These are phyloP conservation scores for Rutidosis leptorrhynchoides DNA, from an alignment of 129 eudicot genomes.

Conservation along the genomic window DNA sequence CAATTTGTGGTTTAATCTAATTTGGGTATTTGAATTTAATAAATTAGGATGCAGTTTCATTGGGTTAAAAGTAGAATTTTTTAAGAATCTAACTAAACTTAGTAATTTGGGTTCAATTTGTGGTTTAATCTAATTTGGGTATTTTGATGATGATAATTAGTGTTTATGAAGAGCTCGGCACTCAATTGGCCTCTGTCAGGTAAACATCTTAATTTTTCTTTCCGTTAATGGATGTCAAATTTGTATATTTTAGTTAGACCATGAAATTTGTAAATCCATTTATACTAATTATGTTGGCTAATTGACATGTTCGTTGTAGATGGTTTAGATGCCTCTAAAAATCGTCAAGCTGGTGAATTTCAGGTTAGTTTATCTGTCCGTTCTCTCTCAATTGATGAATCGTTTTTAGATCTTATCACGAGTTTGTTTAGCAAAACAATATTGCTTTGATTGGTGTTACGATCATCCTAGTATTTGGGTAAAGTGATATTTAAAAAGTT, in stretches of 20 bases:
- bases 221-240: conserved; percentile 24
- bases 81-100: neutral
- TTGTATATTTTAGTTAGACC: conserved; percentile 14
- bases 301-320: conserved; percentile 26
- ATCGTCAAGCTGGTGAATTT: conserved; percentile 44
- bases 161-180: conserved; percentile 38
- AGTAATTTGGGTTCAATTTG: conserved; percentile 8
- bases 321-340: conserved; percentile 30
- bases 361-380: conserved; percentile 40
- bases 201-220: conserved; percentile 30
- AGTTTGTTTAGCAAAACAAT: neutral
- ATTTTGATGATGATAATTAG: conserved; percentile 27
- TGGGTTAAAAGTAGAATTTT: neutral
- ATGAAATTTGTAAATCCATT: neutral
- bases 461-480: neutral
- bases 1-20: conserved; percentile 10
- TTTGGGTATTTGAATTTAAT: conserved; percentile 32
- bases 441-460: neutral
- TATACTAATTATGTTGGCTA: conserved; percentile 19
- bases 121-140: conserved; percentile 24
- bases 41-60: neutral
- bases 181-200: conserved; percentile 49
- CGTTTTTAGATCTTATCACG: neutral
- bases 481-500: neutral
- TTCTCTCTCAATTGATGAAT: neutral